A percentile compares a stretch with the other conserved stretches of the same genome.
These are phyloP conservation scores for Biancaea sappan DNA, from an alignment of 306 rosid genomes.

Conservation along the genomic window DNA sequence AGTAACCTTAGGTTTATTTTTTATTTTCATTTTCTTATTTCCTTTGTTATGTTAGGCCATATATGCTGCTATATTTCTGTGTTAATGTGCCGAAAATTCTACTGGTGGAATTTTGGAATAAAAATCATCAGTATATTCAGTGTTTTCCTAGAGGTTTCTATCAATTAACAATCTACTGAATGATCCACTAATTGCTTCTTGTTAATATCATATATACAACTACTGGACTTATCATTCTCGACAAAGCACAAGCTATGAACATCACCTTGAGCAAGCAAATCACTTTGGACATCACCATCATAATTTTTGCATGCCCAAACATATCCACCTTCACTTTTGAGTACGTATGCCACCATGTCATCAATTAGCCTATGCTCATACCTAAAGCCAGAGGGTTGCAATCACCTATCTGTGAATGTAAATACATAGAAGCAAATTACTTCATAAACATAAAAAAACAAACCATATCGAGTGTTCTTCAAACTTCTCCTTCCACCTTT, in stretches of 20 bases:
- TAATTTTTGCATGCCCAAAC: slow-evolving; percentile 99
- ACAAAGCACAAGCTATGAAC: slow-evolving; percentile 20
- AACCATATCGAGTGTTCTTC: slow-evolving; percentile 92
- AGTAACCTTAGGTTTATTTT: too few species aligned
- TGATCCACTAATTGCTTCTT: slow-evolving; percentile 12
- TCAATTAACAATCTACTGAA: background rate
- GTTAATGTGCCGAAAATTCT: too few species aligned
- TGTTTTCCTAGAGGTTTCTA: too few species aligned
- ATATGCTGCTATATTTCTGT: too few species aligned
- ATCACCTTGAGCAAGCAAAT: slow-evolving; percentile 97
- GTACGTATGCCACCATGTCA: slow-evolving; percentile 97
- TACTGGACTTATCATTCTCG: slow-evolving; percentile 8
- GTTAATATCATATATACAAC: slow-evolving; percentile 23
- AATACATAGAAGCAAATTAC: slow-evolving; percentile 20
- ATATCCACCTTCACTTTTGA: slow-evolving; percentile 98
- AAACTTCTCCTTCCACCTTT: slow-evolving; percentile 83
- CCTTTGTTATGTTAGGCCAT: too few species aligned
- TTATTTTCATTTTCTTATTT: too few species aligned
- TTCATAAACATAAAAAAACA: slow-evolving; percentile 28
- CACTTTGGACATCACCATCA: slow-evolving; percentile 98
- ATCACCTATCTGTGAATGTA: slow-evolving; percentile 27
- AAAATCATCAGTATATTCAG: too few species aligned
- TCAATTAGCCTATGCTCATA: slow-evolving; percentile 97
- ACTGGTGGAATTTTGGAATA: too few species aligned
- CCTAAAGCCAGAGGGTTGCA: slow-evolving; percentile 58